phyloP scores from a whole-genome alignment of 306 rosid genomes.

The Senna siamea region DNA sequence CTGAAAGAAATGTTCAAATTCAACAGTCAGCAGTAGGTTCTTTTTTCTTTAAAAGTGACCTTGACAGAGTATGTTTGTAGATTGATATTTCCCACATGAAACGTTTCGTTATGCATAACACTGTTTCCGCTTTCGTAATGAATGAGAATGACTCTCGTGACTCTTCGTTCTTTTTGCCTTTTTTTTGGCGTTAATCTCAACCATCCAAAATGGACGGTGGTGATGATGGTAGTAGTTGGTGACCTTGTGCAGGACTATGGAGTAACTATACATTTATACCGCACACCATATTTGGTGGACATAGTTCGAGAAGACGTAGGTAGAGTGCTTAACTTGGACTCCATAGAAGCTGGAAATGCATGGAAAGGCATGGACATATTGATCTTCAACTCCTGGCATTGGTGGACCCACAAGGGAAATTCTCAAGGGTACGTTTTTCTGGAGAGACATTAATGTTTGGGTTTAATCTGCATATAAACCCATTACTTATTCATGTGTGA shows the following conservation, averaged over 20 bases:
- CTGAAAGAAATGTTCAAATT: neutral
- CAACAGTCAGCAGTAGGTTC: neutral
- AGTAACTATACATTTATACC: conserved; percentile 68
- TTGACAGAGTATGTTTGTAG: conserved; percentile 32
- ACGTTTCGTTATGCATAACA: neutral
- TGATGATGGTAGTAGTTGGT: neutral
- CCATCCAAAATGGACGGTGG: conserved; percentile 30
- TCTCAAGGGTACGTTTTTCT: conserved; percentile 68
- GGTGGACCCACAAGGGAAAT: conserved; percentile 90
- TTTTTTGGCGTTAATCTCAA: neutral
- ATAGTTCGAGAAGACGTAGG: conserved; percentile 66
- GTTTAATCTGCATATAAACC: no score
- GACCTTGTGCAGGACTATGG: conserved; percentile 66
- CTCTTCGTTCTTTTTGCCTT: conserved; percentile 25
- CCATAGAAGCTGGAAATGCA: conserved; percentile 70
- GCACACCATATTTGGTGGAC: conserved; percentile 91
- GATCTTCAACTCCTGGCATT: conserved; percentile 28
- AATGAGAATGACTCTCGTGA: neutral
- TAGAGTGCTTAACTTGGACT: conserved; percentile 70
- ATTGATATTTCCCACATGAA: conserved; percentile 23
- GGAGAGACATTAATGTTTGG: no score
- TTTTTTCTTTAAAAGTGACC: conserved; percentile 8
- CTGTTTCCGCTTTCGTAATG: neutral
- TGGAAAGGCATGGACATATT: conserved; percentile 44
- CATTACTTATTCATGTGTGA: no score